Percentiles rank a stretch among this genome's conserved stretches.
Evolutionary conservation across 75 land plant genomes (phyloP).

Genomic region (Cupressus sempervirens): DNA sequence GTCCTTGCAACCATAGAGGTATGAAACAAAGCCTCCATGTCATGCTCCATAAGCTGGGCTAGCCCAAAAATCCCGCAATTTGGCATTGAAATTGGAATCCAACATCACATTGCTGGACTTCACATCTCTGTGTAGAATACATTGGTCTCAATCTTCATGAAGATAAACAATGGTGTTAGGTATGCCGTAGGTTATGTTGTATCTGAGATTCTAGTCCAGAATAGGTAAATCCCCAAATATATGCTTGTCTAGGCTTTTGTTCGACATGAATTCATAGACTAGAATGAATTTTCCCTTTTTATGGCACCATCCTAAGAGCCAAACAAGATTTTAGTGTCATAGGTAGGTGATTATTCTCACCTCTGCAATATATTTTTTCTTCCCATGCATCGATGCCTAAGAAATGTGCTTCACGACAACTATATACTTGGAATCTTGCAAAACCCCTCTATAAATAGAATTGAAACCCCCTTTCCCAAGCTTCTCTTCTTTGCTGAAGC

Average conservation of each 20-base stretch:
- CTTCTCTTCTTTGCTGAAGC: slow-evolving; percentile 23
- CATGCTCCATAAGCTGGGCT: slow-evolving; percentile 34
- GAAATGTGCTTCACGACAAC: slow-evolving; percentile 43
- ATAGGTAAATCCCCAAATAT: slow-evolving; percentile 5
- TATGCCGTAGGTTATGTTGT: slow-evolving; percentile 25
- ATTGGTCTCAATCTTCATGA: slow-evolving; percentile 42
- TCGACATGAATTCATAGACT: too few species aligned
- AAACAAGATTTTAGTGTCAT: too few species aligned
- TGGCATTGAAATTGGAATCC: slow-evolving; percentile 41
- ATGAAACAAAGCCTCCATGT: slow-evolving; percentile 2
- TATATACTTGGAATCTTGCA: not conserved
- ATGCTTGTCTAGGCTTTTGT: slow-evolving; percentile 24
- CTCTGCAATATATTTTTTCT: slow-evolving; percentile 37
- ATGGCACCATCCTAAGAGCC: too few species aligned
- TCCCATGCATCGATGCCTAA: slow-evolving; percentile 26
- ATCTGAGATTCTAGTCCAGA: slow-evolving; percentile 18
- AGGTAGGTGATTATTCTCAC: too few species aligned
- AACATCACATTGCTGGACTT: slow-evolving; percentile 58
- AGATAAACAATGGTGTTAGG: slow-evolving; percentile 40
- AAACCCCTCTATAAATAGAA: slow-evolving; percentile 25
- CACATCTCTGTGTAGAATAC: slow-evolving; percentile 43
- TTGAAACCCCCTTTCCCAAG: slow-evolving; percentile 53
- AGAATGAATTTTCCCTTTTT: too few species aligned
- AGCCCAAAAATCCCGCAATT: slow-evolving; percentile 52
- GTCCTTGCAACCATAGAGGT: slow-evolving; percentile 28